A percentile compares a stretch with the other conserved stretches of the same genome.
Conservation (phyloP, 306 rosid genomes). For the Vigna mungo region DNA sequence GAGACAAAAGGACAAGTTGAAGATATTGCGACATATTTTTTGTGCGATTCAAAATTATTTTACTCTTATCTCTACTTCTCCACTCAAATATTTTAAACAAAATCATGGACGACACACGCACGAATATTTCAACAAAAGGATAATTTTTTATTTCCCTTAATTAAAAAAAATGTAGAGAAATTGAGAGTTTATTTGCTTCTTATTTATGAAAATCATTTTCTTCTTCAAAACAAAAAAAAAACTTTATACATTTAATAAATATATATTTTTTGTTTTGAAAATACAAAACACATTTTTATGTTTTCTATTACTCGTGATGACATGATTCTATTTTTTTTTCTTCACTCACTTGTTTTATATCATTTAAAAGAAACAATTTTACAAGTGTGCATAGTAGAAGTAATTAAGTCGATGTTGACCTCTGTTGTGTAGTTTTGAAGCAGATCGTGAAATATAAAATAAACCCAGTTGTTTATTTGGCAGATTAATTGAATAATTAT, state of each 20-base stretch:
- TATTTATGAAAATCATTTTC: neutral
- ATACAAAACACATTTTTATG: neutral
- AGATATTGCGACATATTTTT: neutral
- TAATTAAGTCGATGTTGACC: neutral
- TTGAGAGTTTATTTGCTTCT: neutral
- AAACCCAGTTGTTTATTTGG: neutral
- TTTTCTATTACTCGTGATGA: neutral
- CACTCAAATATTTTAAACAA: neutral
- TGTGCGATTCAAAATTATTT: constrained; percentile 5
- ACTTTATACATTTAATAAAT: too few species aligned
- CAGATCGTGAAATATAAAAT: too few species aligned
- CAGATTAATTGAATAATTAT: neutral
- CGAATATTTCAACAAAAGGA: neutral
- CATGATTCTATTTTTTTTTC: neutral
- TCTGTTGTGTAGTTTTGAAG: too few species aligned
- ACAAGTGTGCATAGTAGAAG: neutral
- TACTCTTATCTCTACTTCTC: neutral
- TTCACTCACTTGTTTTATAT: neutral
- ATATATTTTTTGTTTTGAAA: too few species aligned
- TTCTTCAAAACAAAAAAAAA: neutral
- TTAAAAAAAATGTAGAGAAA: neutral
- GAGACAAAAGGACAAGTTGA: constrained; percentile 29
- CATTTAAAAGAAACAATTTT: neutral
- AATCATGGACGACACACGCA: constrained; percentile 36
- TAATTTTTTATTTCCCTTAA: neutral